phyloP scores from a whole-genome alignment of 2,329 filamentous ascomycete genomes.

The Monilinia fructigena region DNA sequence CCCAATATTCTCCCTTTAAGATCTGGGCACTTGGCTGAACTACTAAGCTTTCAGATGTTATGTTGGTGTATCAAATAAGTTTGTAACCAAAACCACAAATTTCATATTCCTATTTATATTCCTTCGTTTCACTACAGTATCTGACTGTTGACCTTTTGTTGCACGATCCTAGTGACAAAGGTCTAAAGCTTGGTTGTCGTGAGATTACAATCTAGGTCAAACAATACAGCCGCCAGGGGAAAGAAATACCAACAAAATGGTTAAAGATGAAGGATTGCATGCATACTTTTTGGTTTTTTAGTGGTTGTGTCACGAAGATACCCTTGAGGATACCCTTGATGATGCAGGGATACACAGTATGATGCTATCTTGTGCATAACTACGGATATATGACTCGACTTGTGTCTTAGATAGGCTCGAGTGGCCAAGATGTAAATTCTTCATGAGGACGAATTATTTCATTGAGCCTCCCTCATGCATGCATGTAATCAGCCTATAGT shows the following conservation, averaged over 20 bases:
- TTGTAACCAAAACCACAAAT: neutral
- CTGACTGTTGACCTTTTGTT: neutral
- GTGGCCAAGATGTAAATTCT: constrained; percentile 7
- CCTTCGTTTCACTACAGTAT: neutral
- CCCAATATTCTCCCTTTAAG: neutral
- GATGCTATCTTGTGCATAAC: constrained; percentile 10
- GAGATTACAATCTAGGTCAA: neutral
- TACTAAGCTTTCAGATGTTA: neutral
- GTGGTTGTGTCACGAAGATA: constrained; percentile 15
- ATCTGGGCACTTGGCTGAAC: neutral
- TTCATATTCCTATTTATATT: neutral
- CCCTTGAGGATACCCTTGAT: constrained; percentile 9
- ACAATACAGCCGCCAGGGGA: constrained; percentile 14
- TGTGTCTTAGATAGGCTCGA: constrained; percentile 11
- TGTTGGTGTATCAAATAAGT: neutral
- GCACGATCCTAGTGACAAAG: constrained; percentile 9
- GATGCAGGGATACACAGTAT: neutral
- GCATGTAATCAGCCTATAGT: constrained; percentile 11
- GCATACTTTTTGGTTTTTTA: neutral
- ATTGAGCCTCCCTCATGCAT: constrained; percentile 18
- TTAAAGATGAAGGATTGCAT: constrained; percentile 15
- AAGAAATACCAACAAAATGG: constrained; percentile 10
- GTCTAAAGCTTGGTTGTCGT: constrained; percentile 3
- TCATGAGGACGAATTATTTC: neutral
- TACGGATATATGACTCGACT: constrained; percentile 15